phyloP scores from a whole-genome alignment of 805 yeast species.

The Hanseniaspora lachancei region DNA sequence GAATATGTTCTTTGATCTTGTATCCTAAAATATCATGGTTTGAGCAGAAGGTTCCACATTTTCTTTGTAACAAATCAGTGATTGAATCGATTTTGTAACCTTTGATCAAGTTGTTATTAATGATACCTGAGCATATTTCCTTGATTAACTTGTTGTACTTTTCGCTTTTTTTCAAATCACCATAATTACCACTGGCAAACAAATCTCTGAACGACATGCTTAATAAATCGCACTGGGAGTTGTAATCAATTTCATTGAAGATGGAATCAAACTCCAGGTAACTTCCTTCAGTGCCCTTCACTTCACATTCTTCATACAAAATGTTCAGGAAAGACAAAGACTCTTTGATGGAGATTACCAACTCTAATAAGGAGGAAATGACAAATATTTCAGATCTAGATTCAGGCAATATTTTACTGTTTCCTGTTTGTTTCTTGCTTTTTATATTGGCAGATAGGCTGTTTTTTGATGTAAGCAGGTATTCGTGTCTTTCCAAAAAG shows the following conservation, averaged over 20 bases:
- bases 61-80: slow-evolving; percentile 74
- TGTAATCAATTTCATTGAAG: slow-evolving; percentile 52
- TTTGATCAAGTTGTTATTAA: slow-evolving; percentile 72
- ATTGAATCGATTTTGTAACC: slow-evolving; percentile 91
- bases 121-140: slow-evolving; percentile 77
- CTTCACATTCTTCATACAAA: slow-evolving; percentile 55
- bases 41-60: slow-evolving; percentile 91
- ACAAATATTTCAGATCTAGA: slow-evolving; percentile 87
- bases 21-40: slow-evolving; percentile 85
- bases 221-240: slow-evolving; percentile 56
- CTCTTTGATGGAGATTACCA: slow-evolving; percentile 69
- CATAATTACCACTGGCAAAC: slow-evolving; percentile 44
- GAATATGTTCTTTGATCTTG: slow-evolving; percentile 83
- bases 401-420: slow-evolving; percentile 1
- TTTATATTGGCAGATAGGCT: slow-evolving; percentile 8
- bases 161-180: slow-evolving; percentile 23
- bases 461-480: slow-evolving; percentile 17
- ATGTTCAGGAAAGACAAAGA: slow-evolving; percentile 80
- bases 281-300: slow-evolving; percentile 26
- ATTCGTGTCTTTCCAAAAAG: slow-evolving; percentile 54
- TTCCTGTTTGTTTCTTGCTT: neutral
- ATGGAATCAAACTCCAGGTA: slow-evolving; percentile 44
- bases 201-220: slow-evolving; percentile 60
- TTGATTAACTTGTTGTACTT: slow-evolving; percentile 40
- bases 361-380: slow-evolving; percentile 58